phyloP scores from a whole-genome alignment of 805 yeast species.

The Saturnispora galanensis region DNA sequence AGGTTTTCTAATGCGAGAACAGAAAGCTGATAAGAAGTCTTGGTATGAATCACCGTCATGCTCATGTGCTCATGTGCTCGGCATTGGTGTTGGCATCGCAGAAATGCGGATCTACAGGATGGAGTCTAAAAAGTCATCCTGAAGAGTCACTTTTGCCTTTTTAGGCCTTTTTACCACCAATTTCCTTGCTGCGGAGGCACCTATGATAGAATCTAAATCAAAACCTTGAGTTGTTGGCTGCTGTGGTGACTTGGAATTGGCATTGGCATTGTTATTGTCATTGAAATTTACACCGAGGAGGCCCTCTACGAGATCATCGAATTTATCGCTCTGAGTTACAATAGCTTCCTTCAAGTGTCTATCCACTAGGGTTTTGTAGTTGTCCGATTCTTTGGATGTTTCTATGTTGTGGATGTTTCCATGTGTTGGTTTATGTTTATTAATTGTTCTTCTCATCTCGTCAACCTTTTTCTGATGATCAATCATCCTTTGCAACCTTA shows the following conservation, averaged over 20 bases:
- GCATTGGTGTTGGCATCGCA: no score
- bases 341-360: slow-evolving; percentile 1
- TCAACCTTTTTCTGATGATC: slow-evolving; percentile 14
- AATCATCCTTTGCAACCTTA: slow-evolving; percentile 11
- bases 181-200: not conserved
- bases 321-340: not conserved
- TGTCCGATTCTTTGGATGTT: slow-evolving; percentile 10
- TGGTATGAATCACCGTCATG: not conserved
- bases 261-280: not conserved
- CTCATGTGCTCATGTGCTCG: not conserved
- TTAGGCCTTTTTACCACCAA: not conserved
- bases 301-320: slow-evolving; percentile 12
- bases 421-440: not conserved
- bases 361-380: slow-evolving; percentile 11
- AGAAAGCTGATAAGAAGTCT: not conserved
- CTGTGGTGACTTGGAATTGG: not conserved
- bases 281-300: slow-evolving; percentile 9
- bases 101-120: slow-evolving; percentile 1
- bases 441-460: slow-evolving; percentile 5
- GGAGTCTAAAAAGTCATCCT: slow-evolving; percentile 12
- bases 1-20: no score
- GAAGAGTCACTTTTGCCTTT: not conserved
- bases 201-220: slow-evolving; percentile 8
- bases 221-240: not conserved
- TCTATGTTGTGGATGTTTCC: slow-evolving; percentile 12